Base-by-base conservation (phyloP, 768 basidiomycete species). In the Rubroboletus pulcherrimus region DNA sequence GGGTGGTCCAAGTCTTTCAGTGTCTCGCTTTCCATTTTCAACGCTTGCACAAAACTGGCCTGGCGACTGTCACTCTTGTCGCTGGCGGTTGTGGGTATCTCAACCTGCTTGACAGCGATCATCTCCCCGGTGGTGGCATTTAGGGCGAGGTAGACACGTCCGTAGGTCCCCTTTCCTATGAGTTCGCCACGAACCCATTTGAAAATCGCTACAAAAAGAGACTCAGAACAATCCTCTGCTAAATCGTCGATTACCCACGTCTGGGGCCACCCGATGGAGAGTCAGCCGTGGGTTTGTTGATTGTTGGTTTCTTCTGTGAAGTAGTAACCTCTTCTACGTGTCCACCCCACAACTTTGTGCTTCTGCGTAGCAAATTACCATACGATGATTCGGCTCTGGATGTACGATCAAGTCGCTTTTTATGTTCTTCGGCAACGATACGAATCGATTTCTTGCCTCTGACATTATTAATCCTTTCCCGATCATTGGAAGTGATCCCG, bases 21-120 rank as follows among this genome's bases (percentile, higher is more conserved):
- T 4, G 94, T 93, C 74, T 97, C 94, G 67, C 93, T 97, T 77
- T 98, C 97, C 65, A 91, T 79, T 71, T 96, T 93, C 59, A 98
- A 75, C 1, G 95, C 94, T 63, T 94, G 89, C 56, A 99, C 91
- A 58, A 95, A 86, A 30, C 83, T 83, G 52, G 82, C 76, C 63
- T 96, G 94, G 33, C 94, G 82, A 17, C 82, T 79, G 71, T 98
- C 94, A 60, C 84, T 89, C 71, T 89, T 91, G 74, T 99, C 97
- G 65, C 90, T 93, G 17, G 86, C 84, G 8, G 93, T 95, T 49
- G 85, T 84, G 2, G 97, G 96, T 55, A 95, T 82, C 70, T 98
- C 97, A 45, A 99, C 97, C 73, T 98, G 97, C 73, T 99, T 99
- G 60, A 99, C 97, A 17, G 97, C 97, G 65, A 98, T 94, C 92